Evolutionary conservation across 2,329 filamentous ascomycete species (phyloP).

Genomic region (Colletotrichum agaves): DNA sequence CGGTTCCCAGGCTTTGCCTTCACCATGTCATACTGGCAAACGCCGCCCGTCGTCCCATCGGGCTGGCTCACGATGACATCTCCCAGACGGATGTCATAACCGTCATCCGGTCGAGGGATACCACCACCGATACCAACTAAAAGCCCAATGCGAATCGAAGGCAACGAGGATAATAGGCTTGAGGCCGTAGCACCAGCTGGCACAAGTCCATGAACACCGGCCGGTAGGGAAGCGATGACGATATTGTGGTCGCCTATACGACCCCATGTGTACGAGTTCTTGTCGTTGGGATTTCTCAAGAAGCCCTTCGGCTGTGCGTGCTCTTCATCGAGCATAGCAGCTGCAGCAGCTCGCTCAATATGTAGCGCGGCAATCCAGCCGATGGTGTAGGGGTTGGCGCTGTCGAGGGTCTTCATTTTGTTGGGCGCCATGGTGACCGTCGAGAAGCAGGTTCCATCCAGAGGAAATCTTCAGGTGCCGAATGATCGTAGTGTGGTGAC

Average conservation of each 20-base stretch:
- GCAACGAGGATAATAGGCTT: conserved; percentile 35
- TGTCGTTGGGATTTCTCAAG: conserved; percentile 32
- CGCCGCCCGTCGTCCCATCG: conserved; percentile 2
- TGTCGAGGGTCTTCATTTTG: neutral
- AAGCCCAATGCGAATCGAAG: conserved; percentile 15
- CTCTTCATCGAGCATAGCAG: conserved; percentile 41
- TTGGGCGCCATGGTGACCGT: too few relatives aligned
- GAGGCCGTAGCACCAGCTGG: conserved; percentile 35
- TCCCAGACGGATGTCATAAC: conserved; percentile 35
- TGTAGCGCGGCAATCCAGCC: conserved; percentile 43
- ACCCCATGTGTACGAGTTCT: conserved; percentile 43
- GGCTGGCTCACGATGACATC: conserved; percentile 38
- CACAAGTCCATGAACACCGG: conserved; percentile 37
- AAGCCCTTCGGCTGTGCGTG: conserved; percentile 36
- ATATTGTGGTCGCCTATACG: conserved; percentile 42
- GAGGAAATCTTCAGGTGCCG: too few relatives aligned
- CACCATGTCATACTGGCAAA: conserved; percentile 37
- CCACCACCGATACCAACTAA: conserved; percentile 44
- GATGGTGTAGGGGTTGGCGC: conserved; percentile 29
- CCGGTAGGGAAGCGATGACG: conserved; percentile 42
- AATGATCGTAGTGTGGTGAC: too few relatives aligned
- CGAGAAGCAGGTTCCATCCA: too few relatives aligned
- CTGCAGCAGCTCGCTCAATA: conserved; percentile 42
- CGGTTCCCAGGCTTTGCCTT: neutral
- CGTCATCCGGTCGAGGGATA: conserved; percentile 24